These are phyloP conservation scores for Solanum pinnatisectum DNA, from an alignment of 257 asterid species.

Conservation along the genomic window DNA sequence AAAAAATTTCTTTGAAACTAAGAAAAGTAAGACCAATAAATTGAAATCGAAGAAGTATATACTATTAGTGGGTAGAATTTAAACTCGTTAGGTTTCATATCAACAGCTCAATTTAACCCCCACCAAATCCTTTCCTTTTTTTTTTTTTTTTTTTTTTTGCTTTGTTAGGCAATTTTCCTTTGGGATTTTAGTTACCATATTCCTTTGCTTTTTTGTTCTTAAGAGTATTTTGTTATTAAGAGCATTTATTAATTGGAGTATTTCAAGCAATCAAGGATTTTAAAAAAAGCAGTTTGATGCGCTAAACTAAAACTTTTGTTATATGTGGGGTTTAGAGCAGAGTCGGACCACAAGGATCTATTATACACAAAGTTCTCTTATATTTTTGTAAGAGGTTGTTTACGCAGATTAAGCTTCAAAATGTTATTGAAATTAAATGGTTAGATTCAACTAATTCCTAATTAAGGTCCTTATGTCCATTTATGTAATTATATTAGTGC, in stretches of 20 bases:
- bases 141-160: not conserved
- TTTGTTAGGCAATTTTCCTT: not conserved
- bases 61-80: not conserved
- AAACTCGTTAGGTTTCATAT: not conserved
- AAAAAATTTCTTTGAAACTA: not conserved
- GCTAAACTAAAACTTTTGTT: not conserved
- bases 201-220: not conserved
- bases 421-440: not conserved
- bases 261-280: not conserved
- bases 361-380: not conserved
- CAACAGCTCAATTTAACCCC: not conserved
- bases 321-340: accelerated
- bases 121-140: not conserved
- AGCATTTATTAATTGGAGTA: not conserved
- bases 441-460: not conserved
- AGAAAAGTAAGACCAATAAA: too few relatives aligned
- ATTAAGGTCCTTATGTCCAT: not conserved
- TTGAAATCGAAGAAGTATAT: not conserved
- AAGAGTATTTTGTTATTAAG: not conserved
- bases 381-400: too few relatives aligned
- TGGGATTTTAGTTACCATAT: not conserved
- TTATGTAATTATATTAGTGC: not conserved
- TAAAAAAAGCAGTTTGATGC: not conserved
- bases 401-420: not conserved
- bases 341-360: too few relatives aligned